Base-by-base conservation (phyloP, 805 yeast species). In the Teunomyces barrocoloradensis region DNA sequence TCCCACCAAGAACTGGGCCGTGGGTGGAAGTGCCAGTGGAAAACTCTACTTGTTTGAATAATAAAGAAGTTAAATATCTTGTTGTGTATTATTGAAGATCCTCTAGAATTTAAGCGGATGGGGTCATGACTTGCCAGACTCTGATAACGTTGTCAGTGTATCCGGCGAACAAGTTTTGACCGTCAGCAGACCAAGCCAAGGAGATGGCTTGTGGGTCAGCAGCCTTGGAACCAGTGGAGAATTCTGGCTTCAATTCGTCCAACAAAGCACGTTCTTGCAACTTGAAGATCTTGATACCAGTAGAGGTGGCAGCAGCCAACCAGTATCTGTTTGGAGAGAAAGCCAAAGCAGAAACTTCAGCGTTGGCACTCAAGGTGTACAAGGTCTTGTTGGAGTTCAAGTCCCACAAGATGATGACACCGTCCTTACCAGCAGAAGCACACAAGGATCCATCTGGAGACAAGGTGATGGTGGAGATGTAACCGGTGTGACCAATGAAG, bases 251-350 rank as follows among this genome's bases (percentile, higher is more conserved):
- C 79, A 94, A 87, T 82, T 91, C 97, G 71, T 91, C 98, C 78
- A 90, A 87, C 74, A 91, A 81, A 66, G 79, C 79, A 80, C 95
- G 86, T 79, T 87, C 91, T 81, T 90, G 94, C 76, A 94, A 85
- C 86, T 91, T 89, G 89, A 84, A 94, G 84, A 94, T 85, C 88
- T 91, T 92, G 83, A 94, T 89, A 71, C 97, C 94, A 62, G 96
- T 79, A 60, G 97, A 80, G 66, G 99, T 94, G 71, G 99, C 98
- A 79, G 98, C 99, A 74, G 96, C 92, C 77, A 94, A 87, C 99
- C 99, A 94, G 95, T 89, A 94, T 87, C 99, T 91, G 96, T 89
- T 89, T 80, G 99, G 99, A 75, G 98, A 92, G 96, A 94, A 94
- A 66, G 97, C 96, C 73, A 94, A 84, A 74, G 97, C 95, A 78